phyloP scores from a whole-genome alignment of 768 basidiomycete genomes.

The Amanita muscaria region DNA sequence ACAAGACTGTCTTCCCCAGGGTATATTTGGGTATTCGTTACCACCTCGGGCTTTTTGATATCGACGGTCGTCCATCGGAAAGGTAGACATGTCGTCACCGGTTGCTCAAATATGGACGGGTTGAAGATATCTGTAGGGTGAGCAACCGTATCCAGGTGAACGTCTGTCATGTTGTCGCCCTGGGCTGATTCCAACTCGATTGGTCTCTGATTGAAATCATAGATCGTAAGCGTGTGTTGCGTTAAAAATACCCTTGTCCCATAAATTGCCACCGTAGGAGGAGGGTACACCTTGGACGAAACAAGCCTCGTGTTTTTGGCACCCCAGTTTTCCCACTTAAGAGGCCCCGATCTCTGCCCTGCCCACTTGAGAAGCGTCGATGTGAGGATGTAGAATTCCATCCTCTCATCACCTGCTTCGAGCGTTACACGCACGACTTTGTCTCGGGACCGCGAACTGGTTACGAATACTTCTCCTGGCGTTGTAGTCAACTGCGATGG shows the following conservation, averaged over 20 bases:
- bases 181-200: not conserved
- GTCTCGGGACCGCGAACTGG: no score
- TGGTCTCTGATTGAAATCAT: constrained; percentile 4
- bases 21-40: not conserved
- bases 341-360: not conserved
- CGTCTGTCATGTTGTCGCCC: not conserved
- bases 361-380: not conserved
- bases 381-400: not conserved
- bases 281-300: no score
- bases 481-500: no score
- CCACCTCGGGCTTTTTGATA: no score
- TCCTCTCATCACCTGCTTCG: no score
- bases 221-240: not conserved
- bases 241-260: constrained; percentile 34
- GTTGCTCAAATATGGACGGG: not conserved
- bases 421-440: no score
- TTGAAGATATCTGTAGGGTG: not conserved
- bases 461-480: no score
- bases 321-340: constrained; percentile 45
- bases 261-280: constrained; percentile 20
- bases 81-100: not conserved
- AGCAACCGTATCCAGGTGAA: no score
- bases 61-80: not conserved
- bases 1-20: not conserved
- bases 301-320: constrained; percentile 34